Conservation (phyloP, 1,284 basidiomycete species). For the Porphyrellus sp. region DNA sequence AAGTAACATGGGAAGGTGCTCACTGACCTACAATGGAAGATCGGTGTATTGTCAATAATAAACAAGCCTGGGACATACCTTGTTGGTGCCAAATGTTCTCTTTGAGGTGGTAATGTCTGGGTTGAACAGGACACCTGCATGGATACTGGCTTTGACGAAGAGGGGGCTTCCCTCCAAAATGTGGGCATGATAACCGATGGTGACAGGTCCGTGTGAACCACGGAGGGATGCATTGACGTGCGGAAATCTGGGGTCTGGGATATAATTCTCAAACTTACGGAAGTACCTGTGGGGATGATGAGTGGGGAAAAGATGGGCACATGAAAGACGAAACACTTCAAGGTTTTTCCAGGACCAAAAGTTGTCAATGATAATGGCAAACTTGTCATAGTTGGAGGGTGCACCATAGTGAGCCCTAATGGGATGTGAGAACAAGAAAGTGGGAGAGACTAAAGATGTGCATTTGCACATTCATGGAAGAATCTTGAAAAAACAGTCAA, state of each 20-base stretch:
- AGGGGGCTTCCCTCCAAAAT: conserved; percentile 20
- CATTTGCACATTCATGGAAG: conserved; percentile 67
- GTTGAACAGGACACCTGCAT: conserved; percentile 31
- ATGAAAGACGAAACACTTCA: conserved; percentile 35
- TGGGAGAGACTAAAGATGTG: conserved; percentile 25
- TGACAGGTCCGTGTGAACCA: conserved; percentile 50
- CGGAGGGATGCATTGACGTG: conserved; percentile 44
- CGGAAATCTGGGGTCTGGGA: conserved; percentile 46
- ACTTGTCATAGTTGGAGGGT: conserved; percentile 69
- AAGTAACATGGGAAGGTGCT: conserved; percentile 6
- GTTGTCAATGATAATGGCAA: conserved; percentile 57
- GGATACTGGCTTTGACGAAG: conserved; percentile 31
- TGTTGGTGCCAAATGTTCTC: conserved; percentile 34
- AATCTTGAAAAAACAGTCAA: conserved; percentile 40
- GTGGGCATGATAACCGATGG: conserved; percentile 34
- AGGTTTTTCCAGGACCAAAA: conserved; percentile 63
- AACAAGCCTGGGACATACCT: conserved; percentile 11
- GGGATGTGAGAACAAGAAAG: conserved; percentile 1
- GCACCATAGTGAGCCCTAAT: conserved; percentile 63
- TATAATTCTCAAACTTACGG: conserved; percentile 56
- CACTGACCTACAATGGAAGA: conserved; percentile 37
- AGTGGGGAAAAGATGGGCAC: background rate
- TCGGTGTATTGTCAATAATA: background rate
- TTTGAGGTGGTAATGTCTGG: conserved; percentile 33
- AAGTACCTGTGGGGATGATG: conserved; percentile 46